Evolutionary conservation across 148 eudicot genomes (phyloP).

Genomic region (Nyssa sinensis): DNA sequence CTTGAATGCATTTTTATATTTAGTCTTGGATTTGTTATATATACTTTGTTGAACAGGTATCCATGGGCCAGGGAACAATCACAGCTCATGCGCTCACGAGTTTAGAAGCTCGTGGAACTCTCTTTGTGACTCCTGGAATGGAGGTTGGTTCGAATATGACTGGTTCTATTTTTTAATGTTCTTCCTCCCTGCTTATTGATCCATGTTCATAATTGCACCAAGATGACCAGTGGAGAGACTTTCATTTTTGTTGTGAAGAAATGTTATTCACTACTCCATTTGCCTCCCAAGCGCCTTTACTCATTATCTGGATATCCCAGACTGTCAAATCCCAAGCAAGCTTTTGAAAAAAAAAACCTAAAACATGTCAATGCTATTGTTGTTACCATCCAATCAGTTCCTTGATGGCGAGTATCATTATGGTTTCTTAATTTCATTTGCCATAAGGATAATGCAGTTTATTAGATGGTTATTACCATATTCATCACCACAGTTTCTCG

Average conservation of each 20-base stretch:
- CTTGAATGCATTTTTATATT: neutral
- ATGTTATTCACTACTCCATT: neutral
- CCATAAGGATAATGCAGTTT: neutral
- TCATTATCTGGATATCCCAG: neutral
- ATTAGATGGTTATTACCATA: neutral
- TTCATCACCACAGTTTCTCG: neutral
- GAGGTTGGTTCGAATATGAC: constrained; percentile 47
- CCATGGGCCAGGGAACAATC: constrained; percentile 81
- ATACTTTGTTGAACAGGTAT: constrained; percentile 51
- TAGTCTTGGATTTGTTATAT: neutral
- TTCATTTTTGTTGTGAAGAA: constrained; percentile 1
- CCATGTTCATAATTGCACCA: neutral
- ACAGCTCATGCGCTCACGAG: constrained; percentile 85
- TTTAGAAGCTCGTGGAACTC: constrained; percentile 92
- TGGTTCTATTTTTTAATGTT: neutral
- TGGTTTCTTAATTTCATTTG: neutral
- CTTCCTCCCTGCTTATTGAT: neutral
- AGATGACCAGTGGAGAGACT: neutral
- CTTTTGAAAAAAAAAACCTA: neutral
- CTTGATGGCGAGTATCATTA: neutral
- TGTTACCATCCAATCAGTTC: neutral
- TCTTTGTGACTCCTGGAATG: constrained; percentile 88
- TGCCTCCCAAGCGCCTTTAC: neutral
- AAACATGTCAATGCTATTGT: neutral
- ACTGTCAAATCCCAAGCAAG: neutral